phyloP scores from a whole-genome alignment of 192 early-diverging fungal species.

The Backusella tarrabulga region DNA sequence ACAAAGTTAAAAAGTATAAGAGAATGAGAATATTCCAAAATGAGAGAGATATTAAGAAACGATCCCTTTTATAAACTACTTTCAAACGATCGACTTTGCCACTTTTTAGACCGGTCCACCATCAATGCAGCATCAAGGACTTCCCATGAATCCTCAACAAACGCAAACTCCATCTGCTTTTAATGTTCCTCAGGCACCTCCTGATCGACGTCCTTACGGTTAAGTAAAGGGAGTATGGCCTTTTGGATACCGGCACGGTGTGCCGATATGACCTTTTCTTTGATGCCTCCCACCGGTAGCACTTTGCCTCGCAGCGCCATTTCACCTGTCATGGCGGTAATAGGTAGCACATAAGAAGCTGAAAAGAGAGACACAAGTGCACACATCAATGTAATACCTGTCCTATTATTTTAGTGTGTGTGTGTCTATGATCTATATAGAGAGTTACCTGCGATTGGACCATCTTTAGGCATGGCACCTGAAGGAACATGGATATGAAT shows the following conservation, averaged over 20 bases:
- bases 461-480: slow-evolving; percentile 82
- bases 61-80: not conserved
- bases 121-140: slow-evolving; percentile 57
- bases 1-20: too few species aligned
- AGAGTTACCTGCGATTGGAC: slow-evolving; percentile 60
- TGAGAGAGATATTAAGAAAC: too few species aligned
- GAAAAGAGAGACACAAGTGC: slow-evolving; percentile 78
- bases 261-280: slow-evolving; percentile 84
- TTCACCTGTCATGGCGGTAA: slow-evolving; percentile 84
- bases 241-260: slow-evolving; percentile 72
- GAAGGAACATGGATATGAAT: slow-evolving; percentile 89
- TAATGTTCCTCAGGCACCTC: slow-evolving; percentile 73
- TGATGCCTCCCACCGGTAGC: slow-evolving; percentile 82
- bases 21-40: too few species aligned
- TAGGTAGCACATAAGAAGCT: slow-evolving; percentile 49
- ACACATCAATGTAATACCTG: slow-evolving; percentile 67
- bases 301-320: slow-evolving; percentile 80
- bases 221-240: slow-evolving; percentile 68
- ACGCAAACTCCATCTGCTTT: slow-evolving; percentile 69
- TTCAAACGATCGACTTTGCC: not conserved
- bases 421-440: not conserved
- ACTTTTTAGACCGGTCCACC: not conserved
- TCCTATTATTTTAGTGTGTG: not conserved
- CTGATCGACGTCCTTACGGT: slow-evolving; percentile 66
- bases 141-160: slow-evolving; percentile 59